These are phyloP conservation scores for Aphanomyces euteiches DNA, from an alignment of 352 stramenopile genomes.

Conservation along the genomic window DNA sequence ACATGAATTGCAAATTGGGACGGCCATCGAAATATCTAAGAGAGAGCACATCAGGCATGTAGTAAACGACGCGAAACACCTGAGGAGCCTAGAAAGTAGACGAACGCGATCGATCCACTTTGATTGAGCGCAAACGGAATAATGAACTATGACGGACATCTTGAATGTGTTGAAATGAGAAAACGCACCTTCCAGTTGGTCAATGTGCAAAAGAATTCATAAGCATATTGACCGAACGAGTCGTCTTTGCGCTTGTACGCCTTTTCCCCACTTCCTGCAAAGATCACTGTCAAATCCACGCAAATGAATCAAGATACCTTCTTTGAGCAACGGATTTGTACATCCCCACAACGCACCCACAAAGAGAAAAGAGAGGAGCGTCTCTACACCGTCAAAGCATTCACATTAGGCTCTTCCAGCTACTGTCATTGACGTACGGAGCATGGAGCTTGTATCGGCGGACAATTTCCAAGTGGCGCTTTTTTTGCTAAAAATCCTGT, in stretches of 20 bases:
- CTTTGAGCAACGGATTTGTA: conserved; percentile 82
- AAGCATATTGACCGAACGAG: conserved; percentile 45
- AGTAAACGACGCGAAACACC: conserved; percentile 35
- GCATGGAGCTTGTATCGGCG: not conserved
- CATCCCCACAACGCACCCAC: conserved; percentile 83
- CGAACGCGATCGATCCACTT: conserved; percentile 75
- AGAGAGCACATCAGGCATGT: not conserved
- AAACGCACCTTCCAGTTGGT: conserved; percentile 70
- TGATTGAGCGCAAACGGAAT: conserved; percentile 81
- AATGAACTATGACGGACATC: conserved; percentile 47
- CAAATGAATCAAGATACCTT: conserved; percentile 38
- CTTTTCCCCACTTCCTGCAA: conserved; percentile 48
- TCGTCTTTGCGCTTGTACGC: conserved; percentile 64
- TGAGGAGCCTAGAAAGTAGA: conserved; percentile 68
- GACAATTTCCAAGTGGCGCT: not conserved
- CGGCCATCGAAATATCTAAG: conserved; percentile 75
- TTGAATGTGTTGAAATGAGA: not conserved
- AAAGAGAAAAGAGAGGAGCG: conserved; percentile 72
- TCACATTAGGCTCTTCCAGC: not conserved
- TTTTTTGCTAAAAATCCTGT: not conserved
- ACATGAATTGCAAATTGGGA: conserved; percentile 84
- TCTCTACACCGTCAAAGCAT: conserved; percentile 29
- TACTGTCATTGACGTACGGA: not conserved
- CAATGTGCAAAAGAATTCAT: conserved; percentile 45
- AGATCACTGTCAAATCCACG: not conserved